phyloP scores from a whole-genome alignment of 1,139 yeast genomes.

The Hyphopichia burtonii region DNA sequence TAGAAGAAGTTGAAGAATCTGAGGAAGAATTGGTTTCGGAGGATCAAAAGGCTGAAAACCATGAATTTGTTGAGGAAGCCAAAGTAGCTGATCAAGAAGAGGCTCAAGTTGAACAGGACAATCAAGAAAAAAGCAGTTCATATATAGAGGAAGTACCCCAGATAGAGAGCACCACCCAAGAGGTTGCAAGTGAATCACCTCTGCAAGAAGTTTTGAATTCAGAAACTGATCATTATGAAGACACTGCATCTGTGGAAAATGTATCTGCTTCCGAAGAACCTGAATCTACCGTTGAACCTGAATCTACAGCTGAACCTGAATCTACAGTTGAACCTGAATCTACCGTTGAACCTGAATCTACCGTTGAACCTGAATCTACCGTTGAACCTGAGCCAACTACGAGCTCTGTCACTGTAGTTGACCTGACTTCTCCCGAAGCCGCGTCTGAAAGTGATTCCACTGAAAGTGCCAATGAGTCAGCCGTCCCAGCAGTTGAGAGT shows the following conservation, averaged over 20 bases:
- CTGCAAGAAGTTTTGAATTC: constrained; percentile 9
- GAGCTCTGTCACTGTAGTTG: too few species aligned
- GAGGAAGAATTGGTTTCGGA: constrained; percentile 1
- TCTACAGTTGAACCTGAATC: neutral
- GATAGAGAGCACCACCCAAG: too few species aligned
- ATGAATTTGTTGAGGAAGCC: constrained; percentile 6
- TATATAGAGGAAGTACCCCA: too few species aligned
- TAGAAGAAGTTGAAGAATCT: constrained; percentile 5
- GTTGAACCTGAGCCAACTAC: too few species aligned
- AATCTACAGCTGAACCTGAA: neutral
- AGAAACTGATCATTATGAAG: too few species aligned
- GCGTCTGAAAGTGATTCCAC: neutral
- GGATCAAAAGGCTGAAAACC: constrained; percentile 4
- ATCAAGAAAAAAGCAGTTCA: too few species aligned
- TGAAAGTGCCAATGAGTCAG: neutral
- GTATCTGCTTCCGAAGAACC: constrained; percentile 5
- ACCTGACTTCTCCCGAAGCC: too few species aligned
- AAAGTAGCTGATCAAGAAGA: constrained; percentile 5
- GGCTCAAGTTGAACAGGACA: too few species aligned
- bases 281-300: neutral
- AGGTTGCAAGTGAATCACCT: constrained; percentile 2
- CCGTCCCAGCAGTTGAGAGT: neutral
- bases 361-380: too few species aligned
- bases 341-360: too few species aligned
- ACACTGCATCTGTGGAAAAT: too few species aligned